Base-by-base conservation (phyloP, 1,139 yeast genomes). In the Sugiyamaella paludigena region DNA sequence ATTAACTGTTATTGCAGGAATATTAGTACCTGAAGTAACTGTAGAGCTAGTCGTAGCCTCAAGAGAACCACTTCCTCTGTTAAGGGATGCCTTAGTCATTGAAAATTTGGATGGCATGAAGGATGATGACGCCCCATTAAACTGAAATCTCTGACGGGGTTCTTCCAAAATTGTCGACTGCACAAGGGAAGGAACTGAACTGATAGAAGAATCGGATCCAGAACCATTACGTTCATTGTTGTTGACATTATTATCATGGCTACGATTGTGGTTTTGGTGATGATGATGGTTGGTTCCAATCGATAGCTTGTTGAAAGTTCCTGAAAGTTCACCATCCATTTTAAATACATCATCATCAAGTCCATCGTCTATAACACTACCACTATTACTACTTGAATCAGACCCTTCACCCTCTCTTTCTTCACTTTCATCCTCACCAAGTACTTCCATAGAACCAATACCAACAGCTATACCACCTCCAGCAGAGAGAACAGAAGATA, bases 101-200 rank as follows among this genome's bases (percentile, higher is more conserved):
- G 24, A 19, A 19, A 19, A 19, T 4, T 42, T 42, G 19, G 45
- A 29, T 2, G 47, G 42, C 15, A 33, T 43, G 31, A 36, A 36
- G 2, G 47, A 37, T 2, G 42, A 35, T 10, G 47, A 43, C 8
- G 47, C 42, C 7, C 47, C 47, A 27, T 43, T 43, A 30, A 37
- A 37, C 2, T 36, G 31, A 28, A 43, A 37, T 10, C 47, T 40
- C 10, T 43, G 47, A 12, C 37, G 27, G 2, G 45, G 40, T n/a
- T 37, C 38, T 9, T 47, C 50, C 10, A 54, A 42, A 8, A 51
- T 39, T n/a, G 57, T 50, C 8, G 61, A 58, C 40, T 56, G 62
- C 9, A 60, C 58, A 42, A 62, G 48, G n/a, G 66, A 62, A 1
- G 66, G 66, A 31, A 61, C 61, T 6, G 60, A 54, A 40, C 56